A percentile compares a stretch with the other conserved stretches of the same genome.
These are phyloP conservation scores for Solanum aculeatissimum DNA, from an alignment of 305 asterid species.

Conservation along the genomic window DNA sequence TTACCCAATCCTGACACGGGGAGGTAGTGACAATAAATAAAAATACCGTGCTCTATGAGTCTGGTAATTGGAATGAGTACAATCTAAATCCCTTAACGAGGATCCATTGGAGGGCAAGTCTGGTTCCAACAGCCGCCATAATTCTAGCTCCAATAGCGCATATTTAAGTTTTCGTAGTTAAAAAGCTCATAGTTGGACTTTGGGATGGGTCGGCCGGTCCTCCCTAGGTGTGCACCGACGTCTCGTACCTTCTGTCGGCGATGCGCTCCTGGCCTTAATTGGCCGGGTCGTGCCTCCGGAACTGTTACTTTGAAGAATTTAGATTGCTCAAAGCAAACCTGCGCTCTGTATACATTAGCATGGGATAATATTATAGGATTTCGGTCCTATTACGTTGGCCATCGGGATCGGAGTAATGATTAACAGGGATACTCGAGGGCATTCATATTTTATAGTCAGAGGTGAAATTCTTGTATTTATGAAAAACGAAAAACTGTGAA, in stretches of 20 bases:
- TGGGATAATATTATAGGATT: constrained; percentile 63
- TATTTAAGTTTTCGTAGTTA: no score
- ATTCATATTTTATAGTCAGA: not conserved
- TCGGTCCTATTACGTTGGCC: constrained; percentile 55
- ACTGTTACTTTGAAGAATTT: constrained; percentile 36
- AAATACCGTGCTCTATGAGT: no score
- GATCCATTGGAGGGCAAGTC: no score
- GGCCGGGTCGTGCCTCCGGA: not conserved
- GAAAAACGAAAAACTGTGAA: not conserved
- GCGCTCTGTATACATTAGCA: constrained; percentile 56
- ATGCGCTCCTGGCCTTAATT: constrained; percentile 16
- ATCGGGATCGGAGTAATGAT: constrained; percentile 30
- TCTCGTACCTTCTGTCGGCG: constrained; percentile 17
- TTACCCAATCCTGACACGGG: no score
- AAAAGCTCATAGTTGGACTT: no score
- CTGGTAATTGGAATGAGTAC: no score
- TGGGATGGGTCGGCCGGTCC: no score
- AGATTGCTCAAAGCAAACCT: constrained; percentile 35
- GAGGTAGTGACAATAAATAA: no score
- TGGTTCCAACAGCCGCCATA: no score
- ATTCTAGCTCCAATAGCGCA: no score
- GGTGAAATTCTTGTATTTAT: not conserved
- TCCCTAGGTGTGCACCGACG: not conserved
- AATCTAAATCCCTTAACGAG: no score
- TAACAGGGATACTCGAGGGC: not conserved